These are phyloP conservation scores for Margaritispora aquatica DNA, from an alignment of 495 filamentous ascomycete genomes.

Conservation along the genomic window DNA sequence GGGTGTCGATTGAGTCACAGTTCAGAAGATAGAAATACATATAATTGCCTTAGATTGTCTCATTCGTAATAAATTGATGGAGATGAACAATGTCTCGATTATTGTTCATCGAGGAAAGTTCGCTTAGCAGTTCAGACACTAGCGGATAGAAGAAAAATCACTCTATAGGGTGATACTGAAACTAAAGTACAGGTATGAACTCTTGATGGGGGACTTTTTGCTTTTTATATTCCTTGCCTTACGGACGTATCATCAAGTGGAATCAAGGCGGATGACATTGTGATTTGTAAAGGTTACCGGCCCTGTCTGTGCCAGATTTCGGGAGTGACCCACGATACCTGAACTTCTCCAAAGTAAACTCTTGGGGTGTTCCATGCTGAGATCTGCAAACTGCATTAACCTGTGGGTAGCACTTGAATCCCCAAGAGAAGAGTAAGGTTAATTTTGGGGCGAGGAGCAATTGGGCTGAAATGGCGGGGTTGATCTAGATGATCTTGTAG, in stretches of 20 bases:
- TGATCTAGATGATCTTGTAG: too few species aligned
- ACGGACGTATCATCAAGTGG: neutral
- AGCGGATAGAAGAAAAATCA: too few species aligned
- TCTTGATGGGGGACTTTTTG: too few species aligned
- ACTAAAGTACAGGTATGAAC: too few species aligned
- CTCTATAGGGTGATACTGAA: too few species aligned
- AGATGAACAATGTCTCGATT: too few species aligned
- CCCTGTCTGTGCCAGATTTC: neutral
- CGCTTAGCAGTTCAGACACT: too few species aligned
- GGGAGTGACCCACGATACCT: neutral
- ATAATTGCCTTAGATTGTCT: too few species aligned
- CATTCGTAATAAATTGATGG: too few species aligned
- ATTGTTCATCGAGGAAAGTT: too few species aligned
- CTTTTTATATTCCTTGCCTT: too few species aligned
- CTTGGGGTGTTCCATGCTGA: neutral
- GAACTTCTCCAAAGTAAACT: neutral
- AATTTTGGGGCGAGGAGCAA: neutral
- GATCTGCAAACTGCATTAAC: neutral
- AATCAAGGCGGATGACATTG: neutral
- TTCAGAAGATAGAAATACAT: neutral
- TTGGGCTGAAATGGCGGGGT: neutral
- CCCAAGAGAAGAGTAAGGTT: neutral
- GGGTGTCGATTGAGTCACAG: too few species aligned
- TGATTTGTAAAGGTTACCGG: neutral
- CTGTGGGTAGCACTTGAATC: neutral